Evolutionary conservation across 805 yeast genomes (phyloP), one percentile per base, ranked within the genome.

Genomic region (Kodamaea leandrae): DNA sequence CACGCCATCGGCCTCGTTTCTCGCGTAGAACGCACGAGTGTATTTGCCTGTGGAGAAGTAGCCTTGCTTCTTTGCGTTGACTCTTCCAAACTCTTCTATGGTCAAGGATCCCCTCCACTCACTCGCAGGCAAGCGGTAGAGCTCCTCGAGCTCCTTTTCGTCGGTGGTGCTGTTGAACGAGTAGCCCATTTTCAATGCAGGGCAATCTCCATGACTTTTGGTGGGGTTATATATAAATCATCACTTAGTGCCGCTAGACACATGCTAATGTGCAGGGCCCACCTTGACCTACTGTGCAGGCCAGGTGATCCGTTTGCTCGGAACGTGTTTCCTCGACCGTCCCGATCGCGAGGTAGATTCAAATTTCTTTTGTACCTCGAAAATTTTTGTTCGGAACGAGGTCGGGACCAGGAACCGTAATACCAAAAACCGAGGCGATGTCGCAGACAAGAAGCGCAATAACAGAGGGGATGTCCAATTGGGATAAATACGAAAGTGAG

Each of bases 21-120:
- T 24, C 20, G 17, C 8, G 25, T 40, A 40, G 20, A 40, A 34
- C 20, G 37, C 37, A 15, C 30, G 13, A 18, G 43, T 40, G 35
- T 40, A 40, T 33, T 26, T 39, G 25, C 26, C 21, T 23, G n/a
- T n/a, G 14, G 27, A 2, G 36, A 35, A 43, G 27, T 46, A 41
- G 14, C 48, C 14, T 43, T 42, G 50, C 28, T 36, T 36, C 14
- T 38, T 46, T 21, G 49, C 26, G 36, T 49, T 49, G 12, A 48
- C 33, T 14, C 49, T 48, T 17, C 59, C 66, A 46, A 56, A 58
- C 33, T 59, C 52, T 7, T 51, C 51, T 3, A 57, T 41, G 4
- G 51, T 42, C 17, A 55, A 30, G 5, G 39, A 36, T 21, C 54
- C 52, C 18, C 57, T 43, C 61, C 64, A 60, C 32, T 58, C 60